Evolutionary conservation across 768 basidiomycete species (phyloP), one percentile per base, ranked within the genome.

Genomic region (Mycena filopes): DNA sequence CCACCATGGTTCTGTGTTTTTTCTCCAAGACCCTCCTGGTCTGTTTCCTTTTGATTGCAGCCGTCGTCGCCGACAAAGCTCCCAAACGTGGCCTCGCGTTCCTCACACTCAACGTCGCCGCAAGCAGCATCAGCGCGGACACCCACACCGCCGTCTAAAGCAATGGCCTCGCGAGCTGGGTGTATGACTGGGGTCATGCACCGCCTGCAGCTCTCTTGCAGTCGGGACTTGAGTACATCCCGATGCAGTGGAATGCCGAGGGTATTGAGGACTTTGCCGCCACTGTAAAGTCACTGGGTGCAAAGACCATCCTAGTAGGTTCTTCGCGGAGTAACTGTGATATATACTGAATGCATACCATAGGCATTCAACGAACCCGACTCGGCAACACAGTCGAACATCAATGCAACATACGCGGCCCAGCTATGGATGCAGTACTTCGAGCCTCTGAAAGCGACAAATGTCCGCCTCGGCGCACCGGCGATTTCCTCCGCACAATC

Each of bases 131-230:
- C 33, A 33, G 7, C 12, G 33, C 33, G 12, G 33, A 33, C 12
- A 33, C 33, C 33, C 6, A 33, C 7, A 33, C 33, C 33, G 33
- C 33, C 33, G 12, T 12, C 7, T 25, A 47, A 26, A 25, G 6
- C 10, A 28, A 5, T 18, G 25, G 46, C 4, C 23, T 26, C 23
- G 46, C 26, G 9, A 47, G 46, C 9, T 80, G 79, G 79, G 56
- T 85, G 11, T 90, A 80, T 47, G 71, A 80, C 59, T 80, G 79
- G 91, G 78, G 79, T 20, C 48, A 70, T 15, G 66, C 75, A 8
- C 73, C 77, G 5, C 75, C 78, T n/a, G 61, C 59, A 31, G 75
- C 75, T 62, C 68, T 80, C 18, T 64, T 70, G 20, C 66, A 73
- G 50, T 75, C 76, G 12, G 69, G 68, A 4, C 74, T 81, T 49